Percentiles rank a stretch among this genome's conserved stretches.
phyloP scores from a whole-genome alignment of 2,329 filamentous ascomycete species.

The Knufia fluminis region DNA sequence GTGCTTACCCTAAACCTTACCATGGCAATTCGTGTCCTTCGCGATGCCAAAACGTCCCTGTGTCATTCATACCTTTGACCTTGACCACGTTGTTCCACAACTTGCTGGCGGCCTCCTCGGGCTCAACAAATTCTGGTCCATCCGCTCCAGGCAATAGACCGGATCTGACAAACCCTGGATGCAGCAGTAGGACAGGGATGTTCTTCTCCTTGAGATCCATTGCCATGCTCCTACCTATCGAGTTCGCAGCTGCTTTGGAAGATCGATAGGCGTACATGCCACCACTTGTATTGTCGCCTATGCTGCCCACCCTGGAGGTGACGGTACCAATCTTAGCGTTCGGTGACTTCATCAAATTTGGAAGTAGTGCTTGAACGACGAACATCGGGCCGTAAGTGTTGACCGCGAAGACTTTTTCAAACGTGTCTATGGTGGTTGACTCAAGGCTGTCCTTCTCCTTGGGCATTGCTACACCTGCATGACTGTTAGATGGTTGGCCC shows the following conservation, averaged over 20 bases:
- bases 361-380: constrained; percentile 36
- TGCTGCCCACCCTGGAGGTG: constrained; percentile 35
- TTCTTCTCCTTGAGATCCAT: constrained; percentile 35
- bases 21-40: constrained; percentile 37
- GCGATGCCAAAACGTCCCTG: constrained; percentile 38
- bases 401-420: constrained; percentile 31
- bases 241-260: constrained; percentile 38
- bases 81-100: constrained; percentile 33
- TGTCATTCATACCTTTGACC: constrained; percentile 32
- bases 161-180: constrained; percentile 37
- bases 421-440: constrained; percentile 18
- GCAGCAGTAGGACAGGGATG: constrained; percentile 34
- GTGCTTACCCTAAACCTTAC: constrained; percentile 25
- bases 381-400: constrained; percentile 39
- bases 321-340: constrained; percentile 34
- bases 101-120: constrained; percentile 38
- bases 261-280: constrained; percentile 37
- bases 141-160: constrained; percentile 24
- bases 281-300: constrained; percentile 35
- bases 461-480: constrained; percentile 28
- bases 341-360: constrained; percentile 29
- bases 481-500: constrained; percentile 1
- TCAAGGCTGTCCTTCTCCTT: constrained; percentile 28
- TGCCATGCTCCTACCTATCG: constrained; percentile 35
- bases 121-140: constrained; percentile 33